A percentile compares a stretch with the other conserved stretches of the same genome.
These are phyloP conservation scores for Mycocentrospora acerina DNA, from an alignment of 2,329 filamentous ascomycete genomes.

Conservation along the genomic window DNA sequence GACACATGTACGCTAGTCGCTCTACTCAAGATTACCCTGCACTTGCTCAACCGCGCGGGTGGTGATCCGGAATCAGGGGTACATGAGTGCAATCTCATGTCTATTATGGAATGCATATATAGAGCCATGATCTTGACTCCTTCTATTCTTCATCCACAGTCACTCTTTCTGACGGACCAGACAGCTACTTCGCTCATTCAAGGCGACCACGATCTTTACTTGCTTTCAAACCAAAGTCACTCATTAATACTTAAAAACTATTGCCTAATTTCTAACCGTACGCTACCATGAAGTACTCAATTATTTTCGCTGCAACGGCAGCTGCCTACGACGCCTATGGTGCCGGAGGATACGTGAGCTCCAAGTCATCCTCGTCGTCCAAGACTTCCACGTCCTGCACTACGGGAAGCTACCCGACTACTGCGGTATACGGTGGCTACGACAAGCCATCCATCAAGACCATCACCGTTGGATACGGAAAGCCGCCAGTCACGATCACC, in stretches of 20 bases:
- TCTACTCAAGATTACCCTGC: too few species aligned
- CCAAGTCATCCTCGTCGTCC: constrained; percentile 8
- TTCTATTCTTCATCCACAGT: constrained; percentile 10
- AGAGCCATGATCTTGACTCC: constrained; percentile 1
- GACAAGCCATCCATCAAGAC: constrained; percentile 13
- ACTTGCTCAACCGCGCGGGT: too few species aligned
- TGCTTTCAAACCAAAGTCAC: constrained; percentile 26
- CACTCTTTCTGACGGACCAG: constrained; percentile 11
- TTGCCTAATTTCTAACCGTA: constrained; percentile 7
- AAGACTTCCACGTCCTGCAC: constrained; percentile 10
- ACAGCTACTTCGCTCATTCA: constrained; percentile 18
- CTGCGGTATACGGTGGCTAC: constrained; percentile 7
- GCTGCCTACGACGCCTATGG: constrained; percentile 24
- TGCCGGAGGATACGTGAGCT: constrained; percentile 7
- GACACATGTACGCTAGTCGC: too few species aligned
- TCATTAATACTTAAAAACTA: constrained; percentile 20
- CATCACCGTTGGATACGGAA: constrained; percentile 27
- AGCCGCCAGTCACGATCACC: constrained; percentile 33
- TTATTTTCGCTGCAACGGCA: constrained; percentile 29
- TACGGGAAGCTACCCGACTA: too few species aligned
- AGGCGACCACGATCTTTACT: constrained; percentile 9
- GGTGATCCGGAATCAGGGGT: too few species aligned
- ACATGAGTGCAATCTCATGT: constrained; percentile 5
- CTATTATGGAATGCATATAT: constrained; percentile 3
- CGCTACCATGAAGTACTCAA: constrained; percentile 23